Evolutionary conservation across 805 yeast species (phyloP).

Genomic region (Maudiozyma bulderi): DNA sequence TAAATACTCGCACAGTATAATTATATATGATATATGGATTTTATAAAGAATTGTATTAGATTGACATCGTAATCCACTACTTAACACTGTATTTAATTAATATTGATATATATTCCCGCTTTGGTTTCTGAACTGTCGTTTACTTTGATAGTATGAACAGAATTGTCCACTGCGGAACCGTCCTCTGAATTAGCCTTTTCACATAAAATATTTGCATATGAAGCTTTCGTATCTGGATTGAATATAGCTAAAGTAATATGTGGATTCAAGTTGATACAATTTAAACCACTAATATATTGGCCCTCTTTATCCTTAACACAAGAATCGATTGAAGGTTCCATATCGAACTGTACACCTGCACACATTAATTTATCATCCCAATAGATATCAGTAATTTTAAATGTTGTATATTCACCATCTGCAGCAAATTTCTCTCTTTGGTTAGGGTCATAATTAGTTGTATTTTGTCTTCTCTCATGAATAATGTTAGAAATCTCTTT

Average conservation of each 20-base stretch:
- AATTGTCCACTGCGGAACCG: no score
- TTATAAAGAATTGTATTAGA: no score
- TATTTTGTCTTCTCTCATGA: background rate
- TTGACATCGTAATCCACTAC: no score
- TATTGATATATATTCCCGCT: background rate
- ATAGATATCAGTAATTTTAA: conserved; percentile 37
- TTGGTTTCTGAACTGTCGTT: background rate
- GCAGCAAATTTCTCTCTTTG: background rate
- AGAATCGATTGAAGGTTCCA: conserved; percentile 2
- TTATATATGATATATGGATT: no score
- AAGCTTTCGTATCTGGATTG: conserved; percentile 36
- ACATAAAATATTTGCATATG: conserved; percentile 41
- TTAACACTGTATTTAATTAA: background rate
- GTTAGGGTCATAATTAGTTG: conserved; percentile 1
- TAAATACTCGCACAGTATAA: background rate
- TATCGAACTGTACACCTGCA: conserved; percentile 34
- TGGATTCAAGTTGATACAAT: conserved; percentile 36
- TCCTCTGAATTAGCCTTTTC: conserved; percentile 3
- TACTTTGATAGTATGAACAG: no score
- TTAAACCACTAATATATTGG: conserved; percentile 11
- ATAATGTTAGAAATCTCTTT: background rate
- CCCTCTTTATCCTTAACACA: conserved; percentile 9
- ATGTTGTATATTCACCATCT: conserved; percentile 27
- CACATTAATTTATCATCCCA: conserved; percentile 48
- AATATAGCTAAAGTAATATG: conserved; percentile 72